Conservation (phyloP, 345 rosid genomes). For the Gossypium turneri region DNA sequence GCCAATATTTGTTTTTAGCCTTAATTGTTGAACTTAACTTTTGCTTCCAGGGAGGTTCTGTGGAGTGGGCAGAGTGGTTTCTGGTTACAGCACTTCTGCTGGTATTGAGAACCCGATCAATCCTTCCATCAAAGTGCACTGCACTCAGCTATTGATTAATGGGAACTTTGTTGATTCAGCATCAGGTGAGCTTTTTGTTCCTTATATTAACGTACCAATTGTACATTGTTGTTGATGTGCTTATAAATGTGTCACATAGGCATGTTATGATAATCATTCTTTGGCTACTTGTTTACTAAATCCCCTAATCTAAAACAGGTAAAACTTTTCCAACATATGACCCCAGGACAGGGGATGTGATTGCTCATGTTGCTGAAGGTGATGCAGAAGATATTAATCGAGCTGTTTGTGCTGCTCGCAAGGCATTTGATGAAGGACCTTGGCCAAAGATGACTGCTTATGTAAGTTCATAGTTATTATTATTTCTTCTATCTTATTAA, state of each 20-base stretch:
- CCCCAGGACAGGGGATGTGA: constrained; percentile 88
- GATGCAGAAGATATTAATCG: constrained; percentile 80
- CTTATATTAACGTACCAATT: neutral
- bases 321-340: constrained; percentile 82
- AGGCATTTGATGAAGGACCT: constrained; percentile 96
- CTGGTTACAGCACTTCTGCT: constrained; percentile 45
- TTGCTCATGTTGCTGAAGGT: constrained; percentile 90
- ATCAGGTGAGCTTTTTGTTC: constrained; percentile 49
- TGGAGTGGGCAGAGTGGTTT: constrained; percentile 33
- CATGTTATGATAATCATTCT: neutral
- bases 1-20: neutral
- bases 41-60: constrained; percentile 40
- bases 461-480: constrained; percentile 32
- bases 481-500: neutral
- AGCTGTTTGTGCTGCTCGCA: constrained; percentile 90
- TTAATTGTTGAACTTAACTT: neutral
- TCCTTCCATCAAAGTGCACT: constrained; percentile 43
- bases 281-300: neutral
- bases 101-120: constrained; percentile 50
- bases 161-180: constrained; percentile 81
- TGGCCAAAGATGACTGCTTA: constrained; percentile 95
- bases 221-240: neutral
- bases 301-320: constrained; percentile 24
- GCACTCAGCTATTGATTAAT: constrained; percentile 63
- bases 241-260: neutral